Conservation (phyloP, 306 rosid genomes). For the Spatholobus suberectus region DNA sequence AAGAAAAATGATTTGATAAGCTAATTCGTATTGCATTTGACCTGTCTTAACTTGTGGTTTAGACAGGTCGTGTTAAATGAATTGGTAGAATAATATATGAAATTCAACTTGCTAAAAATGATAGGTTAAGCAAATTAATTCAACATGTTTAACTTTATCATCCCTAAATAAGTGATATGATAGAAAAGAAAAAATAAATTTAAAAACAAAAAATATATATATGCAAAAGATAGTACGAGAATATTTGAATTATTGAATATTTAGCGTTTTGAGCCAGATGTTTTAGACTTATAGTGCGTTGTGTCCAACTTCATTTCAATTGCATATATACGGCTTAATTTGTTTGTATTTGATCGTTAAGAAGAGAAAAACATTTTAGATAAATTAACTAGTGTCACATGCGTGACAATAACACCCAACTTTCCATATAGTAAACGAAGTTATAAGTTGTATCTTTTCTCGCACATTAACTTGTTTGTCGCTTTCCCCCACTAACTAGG, state of each 20-base stretch:
- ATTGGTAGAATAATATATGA: too few species aligned
- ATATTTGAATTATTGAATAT: not conserved
- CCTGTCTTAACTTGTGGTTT: not conserved
- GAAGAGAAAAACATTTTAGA: not conserved
- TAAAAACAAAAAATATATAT: too few species aligned
- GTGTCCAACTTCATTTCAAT: not conserved
- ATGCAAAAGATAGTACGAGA: not conserved
- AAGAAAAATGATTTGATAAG: not conserved
- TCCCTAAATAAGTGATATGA: too few species aligned
- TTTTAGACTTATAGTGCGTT: not conserved
- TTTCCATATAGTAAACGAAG: conserved; percentile 17
- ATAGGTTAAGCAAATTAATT: too few species aligned
- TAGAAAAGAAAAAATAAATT: too few species aligned
- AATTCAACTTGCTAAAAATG: not conserved
- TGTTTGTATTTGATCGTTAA: not conserved
- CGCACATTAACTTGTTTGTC: conserved; percentile 3
- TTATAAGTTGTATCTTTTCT: conserved; percentile 2
- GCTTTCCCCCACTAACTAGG: not conserved
- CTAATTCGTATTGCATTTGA: not conserved
- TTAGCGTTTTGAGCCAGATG: not conserved
- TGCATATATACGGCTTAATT: not conserved
- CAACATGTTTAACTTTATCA: too few species aligned
- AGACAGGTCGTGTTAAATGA: not conserved
- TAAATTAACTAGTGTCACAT: conserved; percentile 20
- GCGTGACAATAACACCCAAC: conserved; percentile 9